Percentiles rank a stretch among this genome's conserved stretches.
Conservation (phyloP, 176 grass and related monocot species). For the Eragrostis nindensis region DNA sequence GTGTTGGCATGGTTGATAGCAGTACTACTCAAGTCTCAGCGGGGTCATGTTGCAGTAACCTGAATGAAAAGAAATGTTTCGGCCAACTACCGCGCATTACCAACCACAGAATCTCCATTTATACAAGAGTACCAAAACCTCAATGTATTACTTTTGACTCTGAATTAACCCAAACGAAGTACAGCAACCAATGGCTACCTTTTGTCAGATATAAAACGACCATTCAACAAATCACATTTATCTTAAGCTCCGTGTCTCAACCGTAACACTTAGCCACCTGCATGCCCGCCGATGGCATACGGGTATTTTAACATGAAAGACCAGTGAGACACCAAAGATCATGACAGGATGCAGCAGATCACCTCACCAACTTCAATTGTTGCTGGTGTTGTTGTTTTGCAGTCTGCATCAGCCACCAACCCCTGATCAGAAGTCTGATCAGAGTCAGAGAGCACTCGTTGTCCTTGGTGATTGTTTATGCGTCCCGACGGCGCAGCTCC, state of each 20-base stretch:
- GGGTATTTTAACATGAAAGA: neutral
- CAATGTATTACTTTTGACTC: neutral
- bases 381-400: neutral
- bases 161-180: neutral
- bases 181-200: neutral
- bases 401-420: slow-evolving; percentile 59
- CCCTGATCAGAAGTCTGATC: slow-evolving; percentile 20
- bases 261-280: neutral
- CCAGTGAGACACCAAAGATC: neutral
- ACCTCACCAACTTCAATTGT: slow-evolving; percentile 5
- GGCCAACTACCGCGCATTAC: neutral
- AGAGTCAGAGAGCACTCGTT: slow-evolving; percentile 37
- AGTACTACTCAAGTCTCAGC: too few species aligned
- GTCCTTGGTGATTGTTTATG: slow-evolving; percentile 11
- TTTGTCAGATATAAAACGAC: neutral
- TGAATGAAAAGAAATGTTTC: too few species aligned
- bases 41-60: too few species aligned
- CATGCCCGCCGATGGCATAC: neutral
- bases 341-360: neutral
- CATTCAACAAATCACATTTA: neutral
- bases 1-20: too few species aligned
- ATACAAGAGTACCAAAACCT: neutral
- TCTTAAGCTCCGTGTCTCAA: neutral
- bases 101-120: neutral
- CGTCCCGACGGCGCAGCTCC: neutral